Evolutionary conservation across 139 green algal genomes (phyloP), one percentile per base, ranked within the genome.

Genomic region (Picochlorum sp.): DNA sequence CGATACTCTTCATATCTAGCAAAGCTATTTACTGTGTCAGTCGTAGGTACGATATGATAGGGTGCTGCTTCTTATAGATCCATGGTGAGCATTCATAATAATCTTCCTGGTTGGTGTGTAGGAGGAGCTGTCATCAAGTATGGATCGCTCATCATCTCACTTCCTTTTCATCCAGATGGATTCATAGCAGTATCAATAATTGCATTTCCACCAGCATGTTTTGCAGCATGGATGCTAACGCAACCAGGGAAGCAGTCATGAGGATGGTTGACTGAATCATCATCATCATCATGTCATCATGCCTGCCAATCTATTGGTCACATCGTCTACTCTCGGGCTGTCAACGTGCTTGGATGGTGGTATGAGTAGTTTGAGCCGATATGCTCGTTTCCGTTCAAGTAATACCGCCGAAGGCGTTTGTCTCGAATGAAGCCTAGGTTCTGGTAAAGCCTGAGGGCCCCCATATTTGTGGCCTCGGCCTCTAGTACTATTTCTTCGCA

Each of bases 371-470:
- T 98, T 99, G 1, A 99, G 74, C 2, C 94, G 80, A 77, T 89
- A 99, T 4, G 94, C 94, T 98, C 94, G 8, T 65, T 74, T 23
- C 92, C 92, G 41, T 85, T 96, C 24, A 99, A 67, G 72, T 98
- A 99, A 77, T 99, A 99, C 84, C 81, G 81, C 67, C 88, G 74
- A 23, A 98, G 78, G 1, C 89, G 78, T 79, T 98, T 98, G 70
- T 97, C 94, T 1, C 90, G 70, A n/a, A 98, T 82, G 62, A 98
- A 98, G n/a, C 93, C 93, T 32, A 98, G 82, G 18, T 81, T 82
- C 47, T 89, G 63, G 80, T 99, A 99, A 60, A 99, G 81, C 7
- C 76, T 71, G 11, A 99, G 75, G 16, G 94, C 94, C 7, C 85
- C 94, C 4, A 32, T 68, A 78, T 99, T 99, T 50, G 75, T 88